These are phyloP conservation scores for Aegilops speltoides DNA, from an alignment of 176 grass and related monocot genomes.

Conservation along the genomic window DNA sequence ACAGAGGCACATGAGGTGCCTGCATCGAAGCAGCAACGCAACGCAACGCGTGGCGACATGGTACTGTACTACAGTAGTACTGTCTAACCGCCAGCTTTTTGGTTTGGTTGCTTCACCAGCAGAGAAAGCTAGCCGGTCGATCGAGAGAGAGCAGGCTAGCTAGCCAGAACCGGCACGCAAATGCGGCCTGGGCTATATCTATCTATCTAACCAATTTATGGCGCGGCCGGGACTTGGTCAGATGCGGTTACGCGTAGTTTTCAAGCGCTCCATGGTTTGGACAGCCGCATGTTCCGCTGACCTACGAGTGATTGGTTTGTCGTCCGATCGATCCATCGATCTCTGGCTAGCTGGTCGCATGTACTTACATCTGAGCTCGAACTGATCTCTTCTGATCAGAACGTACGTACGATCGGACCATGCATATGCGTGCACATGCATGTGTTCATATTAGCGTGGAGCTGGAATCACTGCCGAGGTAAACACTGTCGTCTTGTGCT, in stretches of 20 bases:
- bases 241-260: slow-evolving; percentile 9
- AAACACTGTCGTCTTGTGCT: not conserved
- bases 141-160: not conserved
- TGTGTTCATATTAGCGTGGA: not conserved
- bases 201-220: slow-evolving; percentile 11
- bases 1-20: slow-evolving; percentile 30
- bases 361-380: not conserved
- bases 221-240: not conserved
- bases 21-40: not conserved
- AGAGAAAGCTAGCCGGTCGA: not conserved
- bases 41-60: not conserved
- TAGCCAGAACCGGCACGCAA: not conserved
- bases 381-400: not conserved
- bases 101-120: not conserved
- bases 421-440: not conserved
- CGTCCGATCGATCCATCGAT: not conserved
- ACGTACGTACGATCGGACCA: not conserved
- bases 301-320: not conserved
- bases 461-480: not conserved
- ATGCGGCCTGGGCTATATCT: not conserved
- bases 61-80: not conserved
- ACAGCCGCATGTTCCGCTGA: slow-evolving; percentile 32
- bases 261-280: not conserved
- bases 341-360: not conserved
- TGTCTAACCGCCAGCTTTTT: not conserved